Evolutionary conservation across 1,284 basidiomycete genomes (phyloP).

Genomic region (Vanrija sp.): DNA sequence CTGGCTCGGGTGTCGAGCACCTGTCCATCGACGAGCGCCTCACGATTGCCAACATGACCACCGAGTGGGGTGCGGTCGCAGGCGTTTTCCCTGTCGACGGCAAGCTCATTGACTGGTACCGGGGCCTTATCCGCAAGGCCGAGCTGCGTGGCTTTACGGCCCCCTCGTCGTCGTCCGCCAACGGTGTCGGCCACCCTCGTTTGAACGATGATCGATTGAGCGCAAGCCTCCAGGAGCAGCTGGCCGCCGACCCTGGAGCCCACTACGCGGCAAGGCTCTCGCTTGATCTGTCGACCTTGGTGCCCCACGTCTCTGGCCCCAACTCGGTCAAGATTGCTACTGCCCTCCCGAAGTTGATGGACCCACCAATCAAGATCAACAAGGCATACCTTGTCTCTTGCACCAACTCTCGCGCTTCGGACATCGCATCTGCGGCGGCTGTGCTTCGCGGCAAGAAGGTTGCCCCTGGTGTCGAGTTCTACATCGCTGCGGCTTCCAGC

Average conservation of each 20-base stretch:
- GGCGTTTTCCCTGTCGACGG: constrained; percentile 94
- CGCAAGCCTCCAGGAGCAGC: constrained; percentile 56
- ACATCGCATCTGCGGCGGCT: constrained; percentile 84
- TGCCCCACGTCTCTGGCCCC: constrained; percentile 93
- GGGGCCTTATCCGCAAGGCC: constrained; percentile 67
- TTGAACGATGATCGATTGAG: constrained; percentile 74
- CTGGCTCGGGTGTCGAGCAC: constrained; percentile 79
- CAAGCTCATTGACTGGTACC: constrained; percentile 82
- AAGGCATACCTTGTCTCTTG: constrained; percentile 99
- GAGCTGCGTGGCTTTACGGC: constrained; percentile 69
- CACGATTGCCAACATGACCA: constrained; percentile 98
- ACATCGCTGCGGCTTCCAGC: constrained; percentile 91
- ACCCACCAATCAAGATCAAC: constrained; percentile 74
- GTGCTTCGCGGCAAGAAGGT: constrained; percentile 83
- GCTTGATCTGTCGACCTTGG: constrained; percentile 87
- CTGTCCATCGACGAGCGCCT: constrained; percentile 87
- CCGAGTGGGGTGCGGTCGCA: constrained; percentile 96
- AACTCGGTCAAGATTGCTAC: constrained; percentile 97
- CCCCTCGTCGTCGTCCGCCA: constrained; percentile 38
- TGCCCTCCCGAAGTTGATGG: constrained; percentile 75
- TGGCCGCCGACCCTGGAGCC: constrained; percentile 73
- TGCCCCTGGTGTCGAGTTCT: constrained; percentile 89
- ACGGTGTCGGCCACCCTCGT: constrained; percentile 66
- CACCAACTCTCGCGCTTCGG: constrained; percentile 94
- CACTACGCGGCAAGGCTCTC: constrained; percentile 83